These are phyloP conservation scores for Paramyrothecium roridum DNA, from an alignment of 2,329 filamentous ascomycete species.

Conservation along the genomic window DNA sequence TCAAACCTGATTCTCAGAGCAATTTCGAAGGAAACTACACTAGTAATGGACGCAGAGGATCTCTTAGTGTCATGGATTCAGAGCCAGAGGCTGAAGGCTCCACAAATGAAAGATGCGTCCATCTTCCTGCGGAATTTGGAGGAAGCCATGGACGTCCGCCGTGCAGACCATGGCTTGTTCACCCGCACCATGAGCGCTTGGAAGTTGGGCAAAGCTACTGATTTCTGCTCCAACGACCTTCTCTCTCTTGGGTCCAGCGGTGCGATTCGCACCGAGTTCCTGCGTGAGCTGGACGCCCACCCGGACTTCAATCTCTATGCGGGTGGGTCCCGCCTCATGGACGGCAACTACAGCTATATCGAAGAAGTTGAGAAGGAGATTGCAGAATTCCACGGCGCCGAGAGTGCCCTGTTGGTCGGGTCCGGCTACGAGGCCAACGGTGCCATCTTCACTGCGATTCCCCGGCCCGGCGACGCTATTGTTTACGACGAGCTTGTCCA, in stretches of 20 bases:
- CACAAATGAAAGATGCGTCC: not conserved
- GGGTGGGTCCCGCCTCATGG: constrained; percentile 58
- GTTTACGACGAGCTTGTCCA: constrained; percentile 64
- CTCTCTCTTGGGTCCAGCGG: constrained; percentile 53
- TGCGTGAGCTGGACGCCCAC: constrained; percentile 29
- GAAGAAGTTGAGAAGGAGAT: constrained; percentile 52
- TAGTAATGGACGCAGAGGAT: no score
- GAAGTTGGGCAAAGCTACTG: constrained; percentile 17
- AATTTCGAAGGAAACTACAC: no score
- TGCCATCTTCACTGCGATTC: constrained; percentile 44
- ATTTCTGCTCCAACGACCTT: constrained; percentile 66
- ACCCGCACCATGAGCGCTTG: constrained; percentile 17
- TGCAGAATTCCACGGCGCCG: constrained; percentile 56
- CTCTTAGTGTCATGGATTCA: no score
- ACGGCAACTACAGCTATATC: constrained; percentile 61
- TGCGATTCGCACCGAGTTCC: constrained; percentile 39
- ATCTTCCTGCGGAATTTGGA: constrained; percentile 18
- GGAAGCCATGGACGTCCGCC: constrained; percentile 17
- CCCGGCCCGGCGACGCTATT: constrained; percentile 48
- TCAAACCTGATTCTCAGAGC: no score
- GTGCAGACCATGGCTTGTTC: constrained; percentile 11
- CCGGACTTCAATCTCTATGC: constrained; percentile 39
- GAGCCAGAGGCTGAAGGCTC: not conserved
- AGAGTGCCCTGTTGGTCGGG: constrained; percentile 56
- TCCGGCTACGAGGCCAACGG: constrained; percentile 53